Conservation (phyloP, 768 basidiomycete genomes). For the Pleurotus cornucopiae region DNA sequence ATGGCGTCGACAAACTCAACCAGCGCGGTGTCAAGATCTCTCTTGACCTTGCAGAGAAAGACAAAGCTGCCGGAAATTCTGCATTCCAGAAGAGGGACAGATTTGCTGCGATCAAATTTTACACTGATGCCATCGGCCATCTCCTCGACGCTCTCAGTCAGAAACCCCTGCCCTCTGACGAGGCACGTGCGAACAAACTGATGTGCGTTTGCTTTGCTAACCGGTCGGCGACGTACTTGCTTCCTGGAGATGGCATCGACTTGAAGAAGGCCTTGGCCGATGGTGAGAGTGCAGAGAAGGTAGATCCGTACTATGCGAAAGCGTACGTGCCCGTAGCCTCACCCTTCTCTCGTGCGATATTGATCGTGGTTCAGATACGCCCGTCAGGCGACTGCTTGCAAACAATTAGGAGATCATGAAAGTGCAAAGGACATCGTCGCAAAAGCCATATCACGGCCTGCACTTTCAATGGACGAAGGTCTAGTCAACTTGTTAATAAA, state of each 20-base stretch:
- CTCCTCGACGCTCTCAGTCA: constrained; percentile 19
- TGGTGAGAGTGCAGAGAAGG: constrained; percentile 21
- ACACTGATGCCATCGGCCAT: constrained; percentile 23
- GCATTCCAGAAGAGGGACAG: constrained; percentile 23
- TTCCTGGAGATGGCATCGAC: constrained; percentile 22
- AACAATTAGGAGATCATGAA: background rate
- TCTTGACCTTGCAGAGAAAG: constrained; percentile 20
- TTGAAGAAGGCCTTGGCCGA: constrained; percentile 27
- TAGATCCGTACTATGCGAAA: constrained; percentile 25
- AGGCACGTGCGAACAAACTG: constrained; percentile 16
- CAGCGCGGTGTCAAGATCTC: constrained; percentile 17
- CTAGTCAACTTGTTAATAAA: background rate
- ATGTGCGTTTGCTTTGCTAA: constrained; percentile 27
- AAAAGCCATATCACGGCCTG: background rate
- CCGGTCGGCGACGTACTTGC: constrained; percentile 25
- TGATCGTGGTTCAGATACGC: constrained; percentile 1
- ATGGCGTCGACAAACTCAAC: constrained; percentile 24
- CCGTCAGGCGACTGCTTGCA: constrained; percentile 5
- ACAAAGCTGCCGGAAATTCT: constrained; percentile 20
- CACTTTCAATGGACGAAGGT: background rate
- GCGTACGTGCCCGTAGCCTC: constrained; percentile 18
- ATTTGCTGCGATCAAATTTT: constrained; percentile 21
- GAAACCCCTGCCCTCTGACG: constrained; percentile 14
- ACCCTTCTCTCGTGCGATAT: background rate
- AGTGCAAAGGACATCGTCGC: constrained; percentile 8